These are phyloP conservation scores for Hanseniaspora gamundiae DNA, from an alignment of 1,139 yeast genomes.

Conservation along the genomic window DNA sequence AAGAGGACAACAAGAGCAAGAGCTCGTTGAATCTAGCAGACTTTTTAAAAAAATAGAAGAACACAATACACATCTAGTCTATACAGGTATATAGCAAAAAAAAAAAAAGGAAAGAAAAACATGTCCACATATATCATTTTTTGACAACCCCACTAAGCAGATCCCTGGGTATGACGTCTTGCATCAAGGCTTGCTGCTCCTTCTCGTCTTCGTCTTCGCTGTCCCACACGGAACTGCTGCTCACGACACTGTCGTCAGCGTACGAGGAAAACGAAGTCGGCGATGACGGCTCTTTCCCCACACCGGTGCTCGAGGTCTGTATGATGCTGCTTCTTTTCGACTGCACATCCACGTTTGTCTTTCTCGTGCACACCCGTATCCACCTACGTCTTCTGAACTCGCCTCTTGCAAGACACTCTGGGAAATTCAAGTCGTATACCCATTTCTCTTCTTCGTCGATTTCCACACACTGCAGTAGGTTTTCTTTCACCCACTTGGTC, in stretches of 20 bases:
- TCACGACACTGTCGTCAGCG: too few species aligned
- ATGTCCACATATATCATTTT: too few species aligned
- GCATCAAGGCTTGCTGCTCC: not conserved
- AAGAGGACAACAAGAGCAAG: constrained; percentile 24
- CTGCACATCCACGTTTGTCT: constrained; percentile 1
- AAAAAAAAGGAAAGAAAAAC: too few species aligned
- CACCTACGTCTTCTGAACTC: constrained; percentile 43
- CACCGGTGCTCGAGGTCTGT: too few species aligned
- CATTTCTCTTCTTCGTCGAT: constrained; percentile 63
- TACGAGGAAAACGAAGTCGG: too few species aligned
- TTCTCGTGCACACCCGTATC: constrained; percentile 31
- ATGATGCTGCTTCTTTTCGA: not conserved
- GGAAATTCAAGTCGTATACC: constrained; percentile 47
- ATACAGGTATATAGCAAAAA: too few species aligned
- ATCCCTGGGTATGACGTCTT: not conserved
- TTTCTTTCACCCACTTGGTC: constrained; percentile 43
- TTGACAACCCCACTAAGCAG: not conserved
- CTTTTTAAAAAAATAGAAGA: constrained; percentile 28
- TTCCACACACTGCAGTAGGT: constrained; percentile 40
- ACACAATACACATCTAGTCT: not conserved
- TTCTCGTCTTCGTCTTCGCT: not conserved
- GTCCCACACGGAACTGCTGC: not conserved
- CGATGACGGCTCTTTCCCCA: too few species aligned
- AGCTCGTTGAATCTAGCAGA: constrained; percentile 36
- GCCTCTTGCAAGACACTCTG: constrained; percentile 12